phyloP scores from a whole-genome alignment of 2,329 filamentous ascomycete genomes.

The Cladosporium sp. region DNA sequence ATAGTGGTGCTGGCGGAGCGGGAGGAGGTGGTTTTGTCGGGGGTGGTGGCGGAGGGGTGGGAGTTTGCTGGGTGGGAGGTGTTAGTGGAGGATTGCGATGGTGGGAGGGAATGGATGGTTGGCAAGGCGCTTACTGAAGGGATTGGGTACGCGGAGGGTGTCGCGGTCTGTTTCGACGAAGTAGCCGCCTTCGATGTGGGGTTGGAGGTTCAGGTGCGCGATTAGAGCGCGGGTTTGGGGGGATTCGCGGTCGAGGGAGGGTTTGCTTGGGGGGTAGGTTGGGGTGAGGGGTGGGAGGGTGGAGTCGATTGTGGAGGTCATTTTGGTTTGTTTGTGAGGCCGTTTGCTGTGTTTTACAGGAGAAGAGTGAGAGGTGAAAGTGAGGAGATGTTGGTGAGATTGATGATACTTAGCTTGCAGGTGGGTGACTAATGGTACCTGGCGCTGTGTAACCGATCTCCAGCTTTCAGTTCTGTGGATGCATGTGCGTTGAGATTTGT shows the following conservation, averaged over 20 bases:
- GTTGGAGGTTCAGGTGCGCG: constrained; percentile 48
- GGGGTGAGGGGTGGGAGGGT: constrained; percentile 28
- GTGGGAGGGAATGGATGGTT: neutral
- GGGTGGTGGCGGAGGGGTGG: constrained; percentile 12
- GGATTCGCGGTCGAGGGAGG: constrained; percentile 14
- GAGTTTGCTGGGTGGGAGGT: constrained; percentile 37
- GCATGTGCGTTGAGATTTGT: neutral
- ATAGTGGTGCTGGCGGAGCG: constrained; percentile 63
- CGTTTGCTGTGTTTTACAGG: neutral
- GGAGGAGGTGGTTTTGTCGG: constrained; percentile 24
- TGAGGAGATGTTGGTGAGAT: neutral
- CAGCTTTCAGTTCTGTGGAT: neutral
- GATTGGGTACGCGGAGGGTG: constrained; percentile 54
- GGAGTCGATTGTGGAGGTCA: constrained; percentile 27
- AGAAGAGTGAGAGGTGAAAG: neutral
- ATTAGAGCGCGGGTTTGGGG: constrained; percentile 41
- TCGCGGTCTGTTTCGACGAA: constrained; percentile 63
- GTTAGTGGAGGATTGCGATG: constrained; percentile 30
- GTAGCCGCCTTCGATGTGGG: constrained; percentile 66
- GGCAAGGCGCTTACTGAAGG: constrained; percentile 42
- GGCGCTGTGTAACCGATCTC: neutral
- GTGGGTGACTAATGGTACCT: neutral
- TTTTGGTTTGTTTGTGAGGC: neutral
- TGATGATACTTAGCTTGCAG: neutral
- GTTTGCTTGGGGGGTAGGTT: constrained; percentile 24